Evolutionary conservation across 2,329 filamentous ascomycete species (phyloP).

Genomic region (Fusarium subglutinans): DNA sequence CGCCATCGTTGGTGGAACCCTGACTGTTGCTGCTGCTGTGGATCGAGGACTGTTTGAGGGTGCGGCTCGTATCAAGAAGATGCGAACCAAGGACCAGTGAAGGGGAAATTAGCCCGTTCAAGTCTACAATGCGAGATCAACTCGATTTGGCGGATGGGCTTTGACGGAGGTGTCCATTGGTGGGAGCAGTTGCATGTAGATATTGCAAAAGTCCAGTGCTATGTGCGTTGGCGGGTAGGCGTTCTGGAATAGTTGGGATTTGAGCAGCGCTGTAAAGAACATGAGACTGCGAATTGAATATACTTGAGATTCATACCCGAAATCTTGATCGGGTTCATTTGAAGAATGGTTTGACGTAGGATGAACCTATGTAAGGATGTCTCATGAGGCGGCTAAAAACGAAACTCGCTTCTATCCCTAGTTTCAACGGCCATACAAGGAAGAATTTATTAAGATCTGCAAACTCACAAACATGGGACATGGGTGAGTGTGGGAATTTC

Average conservation of each 20-base stretch:
- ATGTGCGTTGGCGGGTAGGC: constrained; percentile 39
- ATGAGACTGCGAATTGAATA: constrained; percentile 8
- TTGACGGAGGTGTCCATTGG: constrained; percentile 1
- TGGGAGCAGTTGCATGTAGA: constrained; percentile 27
- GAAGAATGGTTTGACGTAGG: constrained; percentile 5
- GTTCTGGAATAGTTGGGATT: constrained; percentile 41
- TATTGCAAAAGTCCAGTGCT: constrained; percentile 38
- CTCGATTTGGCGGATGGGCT: constrained; percentile 18
- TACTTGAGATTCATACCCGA: background rate
- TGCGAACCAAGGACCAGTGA: constrained; percentile 72
- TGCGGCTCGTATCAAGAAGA: constrained; percentile 83
- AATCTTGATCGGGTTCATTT: background rate
- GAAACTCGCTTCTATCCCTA: background rate
- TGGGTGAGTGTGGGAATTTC: background rate
- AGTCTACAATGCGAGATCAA: background rate
- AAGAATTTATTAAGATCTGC: constrained; percentile 37
- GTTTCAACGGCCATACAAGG: constrained; percentile 25
- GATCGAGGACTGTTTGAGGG: constrained; percentile 95
- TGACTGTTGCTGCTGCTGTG: constrained; percentile 94
- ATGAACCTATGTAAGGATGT: background rate
- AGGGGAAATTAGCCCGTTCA: background rate
- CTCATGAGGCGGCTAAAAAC: constrained; percentile 14
- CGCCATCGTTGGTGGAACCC: constrained; percentile 90
- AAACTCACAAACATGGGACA: background rate
- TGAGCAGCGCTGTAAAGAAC: constrained; percentile 29